phyloP scores from a whole-genome alignment of 352 stramenopile genomes.

The Globisporangium cylindrosporum region DNA sequence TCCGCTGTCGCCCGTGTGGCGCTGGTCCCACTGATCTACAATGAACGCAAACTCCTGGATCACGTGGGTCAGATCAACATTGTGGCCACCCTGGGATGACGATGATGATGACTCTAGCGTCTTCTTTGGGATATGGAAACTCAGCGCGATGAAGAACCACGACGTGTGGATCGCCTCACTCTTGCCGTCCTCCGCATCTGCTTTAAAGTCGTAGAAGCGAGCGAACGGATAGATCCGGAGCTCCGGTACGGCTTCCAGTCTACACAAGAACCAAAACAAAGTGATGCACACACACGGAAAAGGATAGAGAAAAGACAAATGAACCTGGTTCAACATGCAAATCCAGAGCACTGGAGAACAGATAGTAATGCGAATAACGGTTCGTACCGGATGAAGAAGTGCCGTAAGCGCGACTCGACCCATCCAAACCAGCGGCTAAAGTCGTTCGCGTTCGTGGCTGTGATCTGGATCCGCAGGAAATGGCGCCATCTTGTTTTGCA shows the following conservation, averaged over 20 bases:
- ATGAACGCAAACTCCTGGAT: conserved; percentile 78
- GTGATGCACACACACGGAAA: not conserved
- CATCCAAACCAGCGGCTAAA: conserved; percentile 85
- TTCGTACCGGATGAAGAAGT: conserved; percentile 72
- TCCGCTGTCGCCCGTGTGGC: conserved; percentile 28
- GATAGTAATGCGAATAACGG: not conserved
- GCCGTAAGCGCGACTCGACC: conserved; percentile 82
- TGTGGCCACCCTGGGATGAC: conserved; percentile 19
- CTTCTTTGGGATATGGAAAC: conserved; percentile 47
- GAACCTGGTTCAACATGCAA: not conserved
- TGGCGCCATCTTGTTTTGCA: conserved; percentile 55
- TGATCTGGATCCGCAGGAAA: conserved; percentile 80
- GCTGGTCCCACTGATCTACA: conserved; percentile 74
- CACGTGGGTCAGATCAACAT: conserved; percentile 66
- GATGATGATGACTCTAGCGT: conserved; percentile 1
- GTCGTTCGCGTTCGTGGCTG: conserved; percentile 38
- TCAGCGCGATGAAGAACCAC: conserved; percentile 78
- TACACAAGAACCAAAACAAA: conserved; percentile 13
- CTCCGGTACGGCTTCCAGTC: conserved; percentile 56
- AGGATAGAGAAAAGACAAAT: not conserved
- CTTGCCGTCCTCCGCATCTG: conserved; percentile 10
- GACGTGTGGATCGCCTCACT: conserved; percentile 31
- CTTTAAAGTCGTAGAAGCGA: conserved; percentile 75
- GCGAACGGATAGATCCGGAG: conserved; percentile 73
- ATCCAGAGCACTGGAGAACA: not conserved